Base-by-base conservation (phyloP, 129 eudicot genomes). In the Chrysanthemum seticuspe region DNA sequence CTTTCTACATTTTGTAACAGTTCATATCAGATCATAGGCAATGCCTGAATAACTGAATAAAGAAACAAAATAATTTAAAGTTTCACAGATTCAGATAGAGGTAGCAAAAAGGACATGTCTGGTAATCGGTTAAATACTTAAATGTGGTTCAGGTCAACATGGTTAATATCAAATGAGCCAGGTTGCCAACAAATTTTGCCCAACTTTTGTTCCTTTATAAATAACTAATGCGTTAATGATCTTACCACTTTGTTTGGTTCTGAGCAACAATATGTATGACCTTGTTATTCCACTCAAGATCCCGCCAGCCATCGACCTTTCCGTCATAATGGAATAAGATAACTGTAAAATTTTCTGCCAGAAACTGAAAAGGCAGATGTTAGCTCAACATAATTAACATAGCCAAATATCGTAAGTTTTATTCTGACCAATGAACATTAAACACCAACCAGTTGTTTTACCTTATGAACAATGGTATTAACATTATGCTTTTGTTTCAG, bases 181-280 rank as follows among this genome's bases (percentile, higher is more conserved):
- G 31, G 71, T 49, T 13, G 44, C 71, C 56, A 12, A 23, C n/a
- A 65, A 44, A 10, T 45, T 7, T 69, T 52, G 31, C 6, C 18
- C 18, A 34, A 9, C 7, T 55, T 71, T 54, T n/a, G 31, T 54
- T n/a, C 15, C 15, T 53, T 55, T 71, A 23, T 19, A 10, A 44
- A 6, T 0, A 23, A 9, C 1, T 40, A 57, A 0, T 14, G 13
- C 2, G 56, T 12, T 13, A 29, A 40, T 74, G 72, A 56, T 49
- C 79, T 68, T 79, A 92, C 98, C 98, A 92, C 73, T 92, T 92
- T 72, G 98, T 92, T 89, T 92, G 98, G 79, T 92, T 92, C 56
- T 79, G 81, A 62, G 88, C 98, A 45, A 85, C 90, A 71, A 92
- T 79, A 78, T 92, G 98, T 67, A 89, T 78, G 70, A 92, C 95